Evolutionary conservation across 2,329 filamentous ascomycete genomes (phyloP).

Genomic region (Chaetothyriales sp.): DNA sequence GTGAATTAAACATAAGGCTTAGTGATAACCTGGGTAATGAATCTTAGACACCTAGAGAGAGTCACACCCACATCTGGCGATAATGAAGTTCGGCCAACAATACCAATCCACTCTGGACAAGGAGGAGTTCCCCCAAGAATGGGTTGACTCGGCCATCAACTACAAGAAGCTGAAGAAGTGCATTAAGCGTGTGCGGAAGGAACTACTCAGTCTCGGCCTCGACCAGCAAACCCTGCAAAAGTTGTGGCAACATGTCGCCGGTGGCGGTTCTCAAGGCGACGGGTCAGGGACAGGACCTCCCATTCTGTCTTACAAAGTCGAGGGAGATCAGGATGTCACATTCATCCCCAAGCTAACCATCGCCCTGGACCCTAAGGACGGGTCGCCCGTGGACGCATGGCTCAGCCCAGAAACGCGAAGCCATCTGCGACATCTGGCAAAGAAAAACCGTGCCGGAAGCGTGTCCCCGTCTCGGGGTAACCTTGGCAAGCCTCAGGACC

Average conservation of each 20-base stretch:
- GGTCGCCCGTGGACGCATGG: slow-evolving; percentile 53
- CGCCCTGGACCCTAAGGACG: slow-evolving; percentile 52
- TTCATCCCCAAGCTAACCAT: slow-evolving; percentile 58
- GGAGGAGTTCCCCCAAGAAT: slow-evolving; percentile 61
- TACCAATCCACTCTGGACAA: slow-evolving; percentile 56
- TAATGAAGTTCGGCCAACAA: slow-evolving; percentile 77
- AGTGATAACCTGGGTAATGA: neutral
- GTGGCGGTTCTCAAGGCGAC: slow-evolving; percentile 22
- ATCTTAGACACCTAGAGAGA: neutral
- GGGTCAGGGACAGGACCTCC: slow-evolving; percentile 16
- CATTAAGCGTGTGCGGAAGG: slow-evolving; percentile 63
- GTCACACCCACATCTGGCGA: neutral
- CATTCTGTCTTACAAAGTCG: slow-evolving; percentile 43
- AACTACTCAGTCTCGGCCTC: slow-evolving; percentile 58
- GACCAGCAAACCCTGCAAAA: slow-evolving; percentile 56
- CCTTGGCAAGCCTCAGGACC: neutral
- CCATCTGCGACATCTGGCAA: slow-evolving; percentile 49
- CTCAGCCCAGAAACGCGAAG: slow-evolving; percentile 51
- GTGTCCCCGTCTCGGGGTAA: neutral
- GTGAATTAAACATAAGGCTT: neutral
- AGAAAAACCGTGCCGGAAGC: slow-evolving; percentile 12
- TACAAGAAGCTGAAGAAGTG: slow-evolving; percentile 81
- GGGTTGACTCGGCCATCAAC: slow-evolving; percentile 62
- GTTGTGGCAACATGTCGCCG: slow-evolving; percentile 43
- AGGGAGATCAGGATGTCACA: slow-evolving; percentile 30